Percentiles rank a stretch among this genome's conserved stretches.
phyloP scores from a whole-genome alignment of 1,284 basidiomycete genomes.

The Phylloboletellus chloephorus region DNA sequence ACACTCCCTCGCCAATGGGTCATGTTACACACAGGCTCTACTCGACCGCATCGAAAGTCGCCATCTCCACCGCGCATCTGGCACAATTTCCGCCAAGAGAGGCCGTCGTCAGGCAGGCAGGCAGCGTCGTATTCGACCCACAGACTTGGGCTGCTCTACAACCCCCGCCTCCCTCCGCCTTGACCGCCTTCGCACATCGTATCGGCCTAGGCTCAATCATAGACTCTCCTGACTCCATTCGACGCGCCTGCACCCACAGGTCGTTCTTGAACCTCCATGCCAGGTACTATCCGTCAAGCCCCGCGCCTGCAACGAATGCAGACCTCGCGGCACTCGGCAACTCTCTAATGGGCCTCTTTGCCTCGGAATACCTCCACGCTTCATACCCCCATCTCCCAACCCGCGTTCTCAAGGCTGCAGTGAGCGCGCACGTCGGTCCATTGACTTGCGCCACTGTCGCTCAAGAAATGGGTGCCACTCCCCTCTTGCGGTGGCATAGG shows the following conservation, averaged over 20 bases:
- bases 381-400: conserved; percentile 91
- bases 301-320: conserved; percentile 64
- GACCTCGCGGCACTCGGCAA: conserved; percentile 82
- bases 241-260: conserved; percentile 77
- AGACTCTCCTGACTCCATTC: conserved; percentile 46
- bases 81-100: conserved; percentile 61
- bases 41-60: conserved; percentile 50
- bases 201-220: conserved; percentile 60
- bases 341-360: conserved; percentile 86
- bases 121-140: conserved; percentile 46
- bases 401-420: conserved; percentile 82
- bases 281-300: conserved; percentile 49
- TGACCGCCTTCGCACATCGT: conserved; percentile 71
- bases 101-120: conserved; percentile 37
- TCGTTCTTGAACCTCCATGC: conserved; percentile 60
- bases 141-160: conserved; percentile 68
- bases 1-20: conserved; percentile 37
- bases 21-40: conserved; percentile 57
- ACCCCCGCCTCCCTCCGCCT: conserved; percentile 65
- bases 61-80: conserved; percentile 51
- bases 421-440: conserved; percentile 88
- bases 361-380: conserved; percentile 78
- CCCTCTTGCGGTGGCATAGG: conserved; percentile 67
- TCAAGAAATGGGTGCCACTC: conserved; percentile 69
- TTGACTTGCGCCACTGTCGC: conserved; percentile 80